Evolutionary conservation across 768 basidiomycete genomes (phyloP).

Genomic region (Psilocybe cubensis): DNA sequence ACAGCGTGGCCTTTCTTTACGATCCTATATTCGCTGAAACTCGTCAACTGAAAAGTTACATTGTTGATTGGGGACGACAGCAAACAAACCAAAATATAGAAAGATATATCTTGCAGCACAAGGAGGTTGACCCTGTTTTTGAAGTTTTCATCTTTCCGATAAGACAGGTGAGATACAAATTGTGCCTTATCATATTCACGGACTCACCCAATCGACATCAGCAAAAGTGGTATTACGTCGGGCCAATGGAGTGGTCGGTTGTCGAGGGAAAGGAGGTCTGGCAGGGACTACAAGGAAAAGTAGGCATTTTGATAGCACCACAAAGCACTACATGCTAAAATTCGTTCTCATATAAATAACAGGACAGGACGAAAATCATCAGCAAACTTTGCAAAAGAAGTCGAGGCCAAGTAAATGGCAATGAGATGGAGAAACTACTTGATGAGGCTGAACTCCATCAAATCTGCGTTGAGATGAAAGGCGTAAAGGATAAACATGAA

Average conservation of each 20-base stretch:
- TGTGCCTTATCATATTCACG: not conserved
- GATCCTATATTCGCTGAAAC: conserved; percentile 61
- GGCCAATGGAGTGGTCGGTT: conserved; percentile 48
- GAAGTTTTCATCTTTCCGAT: conserved; percentile 56
- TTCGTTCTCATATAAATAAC: conserved; percentile 1
- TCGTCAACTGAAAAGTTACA: conserved; percentile 39
- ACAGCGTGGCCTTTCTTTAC: conserved; percentile 49
- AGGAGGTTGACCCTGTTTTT: conserved; percentile 30
- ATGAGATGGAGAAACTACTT: conserved; percentile 40
- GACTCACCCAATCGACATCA: conserved; percentile 20
- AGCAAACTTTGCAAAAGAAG: conserved; percentile 39
- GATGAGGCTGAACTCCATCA: conserved; percentile 46
- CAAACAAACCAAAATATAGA: conserved; percentile 34
- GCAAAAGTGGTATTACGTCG: conserved; percentile 56
- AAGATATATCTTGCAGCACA: conserved; percentile 33
- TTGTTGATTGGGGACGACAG: conserved; percentile 57
- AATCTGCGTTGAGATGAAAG: conserved; percentile 43
- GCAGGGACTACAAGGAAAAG: conserved; percentile 41
- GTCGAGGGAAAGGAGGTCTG: conserved; percentile 37
- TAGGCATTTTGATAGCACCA: conserved; percentile 23
- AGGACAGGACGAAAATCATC: conserved; percentile 36
- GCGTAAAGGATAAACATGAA: conserved; percentile 16
- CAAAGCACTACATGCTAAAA: not conserved
- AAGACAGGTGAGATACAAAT: conserved; percentile 39
- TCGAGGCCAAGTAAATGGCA: conserved; percentile 29